phyloP scores from a whole-genome alignment of 192 early-diverging fungal genomes.

The Mortierella hygrophila region DNA sequence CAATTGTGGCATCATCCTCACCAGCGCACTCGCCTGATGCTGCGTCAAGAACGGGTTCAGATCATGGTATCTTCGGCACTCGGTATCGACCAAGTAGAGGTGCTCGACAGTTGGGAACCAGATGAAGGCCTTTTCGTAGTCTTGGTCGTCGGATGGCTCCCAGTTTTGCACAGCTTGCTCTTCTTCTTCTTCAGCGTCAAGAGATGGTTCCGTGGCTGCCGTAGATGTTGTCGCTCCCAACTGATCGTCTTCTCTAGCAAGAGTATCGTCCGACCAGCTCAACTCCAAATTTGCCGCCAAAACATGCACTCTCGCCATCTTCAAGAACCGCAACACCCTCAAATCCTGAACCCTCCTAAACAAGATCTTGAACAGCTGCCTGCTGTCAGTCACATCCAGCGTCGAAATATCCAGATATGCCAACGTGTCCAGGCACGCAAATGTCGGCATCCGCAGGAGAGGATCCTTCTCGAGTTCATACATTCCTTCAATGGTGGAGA shows the following conservation, averaged over 20 bases:
- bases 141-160: background rate
- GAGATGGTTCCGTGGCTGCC: background rate
- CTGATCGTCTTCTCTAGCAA: background rate
- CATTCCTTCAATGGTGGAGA: background rate
- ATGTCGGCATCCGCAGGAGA: background rate
- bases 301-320: conserved; percentile 1
- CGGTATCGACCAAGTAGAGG: conserved; percentile 8
- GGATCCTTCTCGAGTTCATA: background rate
- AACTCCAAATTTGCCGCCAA: conserved; percentile 13
- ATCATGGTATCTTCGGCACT: background rate
- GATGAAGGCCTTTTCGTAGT: conserved; percentile 10
- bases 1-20: conserved; percentile 21
- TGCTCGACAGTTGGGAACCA: conserved; percentile 24
- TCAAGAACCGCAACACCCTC: conserved; percentile 4
- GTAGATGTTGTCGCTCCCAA: background rate
- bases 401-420: conserved; percentile 12
- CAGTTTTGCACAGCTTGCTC: background rate
- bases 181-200: background rate
- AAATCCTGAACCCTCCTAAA: conserved; percentile 17
- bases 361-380: conserved; percentile 5
- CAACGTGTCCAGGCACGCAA: conserved; percentile 8
- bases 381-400: background rate
- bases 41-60: background rate
- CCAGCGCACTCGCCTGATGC: conserved; percentile 17
- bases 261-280: conserved; percentile 12